Percentiles rank a stretch among this genome's conserved stretches.
Evolutionary conservation across 805 yeast genomes (phyloP).

Genomic region (Tetrapisispora nanseiensis): DNA sequence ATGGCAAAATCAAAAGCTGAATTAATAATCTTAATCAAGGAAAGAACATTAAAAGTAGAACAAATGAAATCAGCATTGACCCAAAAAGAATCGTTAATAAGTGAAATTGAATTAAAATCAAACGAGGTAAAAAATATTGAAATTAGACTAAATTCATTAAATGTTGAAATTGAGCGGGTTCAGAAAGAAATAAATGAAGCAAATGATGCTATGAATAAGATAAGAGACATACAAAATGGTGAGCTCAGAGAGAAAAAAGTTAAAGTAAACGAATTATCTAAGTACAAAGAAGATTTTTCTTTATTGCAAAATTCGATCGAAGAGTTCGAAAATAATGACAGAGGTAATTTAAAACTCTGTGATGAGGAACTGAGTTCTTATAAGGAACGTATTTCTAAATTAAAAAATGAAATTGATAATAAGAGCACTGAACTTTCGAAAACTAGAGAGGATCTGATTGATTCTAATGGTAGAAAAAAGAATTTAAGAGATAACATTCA

Average conservation of each 20-base stretch:
- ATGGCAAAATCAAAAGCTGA: constrained; percentile 16
- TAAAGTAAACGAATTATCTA: not conserved
- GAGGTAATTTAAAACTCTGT: constrained; percentile 10
- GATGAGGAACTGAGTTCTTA: constrained; percentile 11
- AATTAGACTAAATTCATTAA: constrained; percentile 4
- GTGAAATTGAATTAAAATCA: constrained; percentile 8
- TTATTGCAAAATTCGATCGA: constrained; percentile 4
- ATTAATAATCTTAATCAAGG: constrained; percentile 15
- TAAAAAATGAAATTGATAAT: constrained; percentile 11
- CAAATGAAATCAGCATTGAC: constrained; percentile 18
- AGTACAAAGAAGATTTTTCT: not conserved
- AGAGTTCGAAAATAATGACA: constrained; percentile 8
- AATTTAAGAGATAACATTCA: constrained; percentile 58
- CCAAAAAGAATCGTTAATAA: constrained; percentile 9
- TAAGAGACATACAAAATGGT: constrained; percentile 1
- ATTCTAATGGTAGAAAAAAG: constrained; percentile 52
- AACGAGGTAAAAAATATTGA: constrained; percentile 9
- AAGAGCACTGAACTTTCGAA: constrained; percentile 1
- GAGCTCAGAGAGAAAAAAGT: not conserved
- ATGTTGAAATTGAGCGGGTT: constrained; percentile 6
- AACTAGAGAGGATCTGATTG: constrained; percentile 34
- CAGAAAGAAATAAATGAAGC: constrained; percentile 3
- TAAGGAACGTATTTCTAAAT: not conserved
- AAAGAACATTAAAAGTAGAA: constrained; percentile 12
- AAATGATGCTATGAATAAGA: not conserved